These are phyloP conservation scores for Secale cereale DNA, from an alignment of 176 grass and related monocot genomes.

Conservation along the genomic window DNA sequence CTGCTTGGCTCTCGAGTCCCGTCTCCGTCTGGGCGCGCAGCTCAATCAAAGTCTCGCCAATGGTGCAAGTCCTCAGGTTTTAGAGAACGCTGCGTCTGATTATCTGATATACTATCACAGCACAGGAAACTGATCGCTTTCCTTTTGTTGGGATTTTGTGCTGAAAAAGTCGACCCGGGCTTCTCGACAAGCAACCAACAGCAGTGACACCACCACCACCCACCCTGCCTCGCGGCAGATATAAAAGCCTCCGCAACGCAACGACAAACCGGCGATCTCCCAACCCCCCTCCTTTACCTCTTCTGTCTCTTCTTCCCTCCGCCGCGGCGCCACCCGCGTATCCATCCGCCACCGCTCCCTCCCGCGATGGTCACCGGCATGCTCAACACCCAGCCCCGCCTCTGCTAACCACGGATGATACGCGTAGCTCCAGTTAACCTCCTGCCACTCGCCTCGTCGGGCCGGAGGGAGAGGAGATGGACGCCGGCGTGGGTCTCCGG, in stretches of 20 bases:
- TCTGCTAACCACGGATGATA: neutral
- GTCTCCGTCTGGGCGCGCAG: neutral
- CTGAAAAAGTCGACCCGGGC: no score
- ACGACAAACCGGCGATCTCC: neutral
- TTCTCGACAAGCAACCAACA: neutral
- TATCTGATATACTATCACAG: no score
- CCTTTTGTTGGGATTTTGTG: neutral
- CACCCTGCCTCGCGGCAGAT: neutral
- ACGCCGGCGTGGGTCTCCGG: constrained; percentile 26
- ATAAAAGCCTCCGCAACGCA: neutral
- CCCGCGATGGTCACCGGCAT: neutral
- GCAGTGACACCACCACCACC: no score
- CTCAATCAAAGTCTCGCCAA: neutral
- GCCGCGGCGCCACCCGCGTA: neutral
- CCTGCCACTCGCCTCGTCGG: neutral
- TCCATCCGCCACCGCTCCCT: neutral
- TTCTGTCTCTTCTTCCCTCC: neutral
- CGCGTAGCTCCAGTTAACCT: neutral
- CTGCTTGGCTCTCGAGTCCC: neutral
- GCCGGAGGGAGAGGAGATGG: constrained; percentile 29
- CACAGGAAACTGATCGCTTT: neutral
- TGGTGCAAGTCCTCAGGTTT: neutral
- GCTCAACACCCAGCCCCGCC: neutral
- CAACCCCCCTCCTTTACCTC: neutral
- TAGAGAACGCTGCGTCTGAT: no score